Evolutionary conservation across 2,329 filamentous ascomycete genomes (phyloP), one percentile per base, ranked within the genome.

Genomic region (Penicillium brevicompactum): DNA sequence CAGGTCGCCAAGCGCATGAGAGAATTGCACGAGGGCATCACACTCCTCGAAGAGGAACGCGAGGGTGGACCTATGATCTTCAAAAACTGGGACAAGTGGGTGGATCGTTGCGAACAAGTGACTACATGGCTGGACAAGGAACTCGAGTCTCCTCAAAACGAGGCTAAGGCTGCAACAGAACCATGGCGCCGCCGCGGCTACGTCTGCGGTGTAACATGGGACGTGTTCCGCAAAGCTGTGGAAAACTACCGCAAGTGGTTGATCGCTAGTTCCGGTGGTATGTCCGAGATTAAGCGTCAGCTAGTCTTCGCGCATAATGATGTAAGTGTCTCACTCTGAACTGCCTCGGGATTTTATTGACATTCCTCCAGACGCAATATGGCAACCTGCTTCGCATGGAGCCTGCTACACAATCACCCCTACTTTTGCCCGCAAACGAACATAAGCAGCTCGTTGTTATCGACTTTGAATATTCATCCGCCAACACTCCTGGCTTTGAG

Each of bases 251-350:
- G 92, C 14, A 77, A 79, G 18, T 89, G 88, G 80, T 76, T 97
- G n/a, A 77, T 87, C 49, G 80, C 83, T 38, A 83, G 85, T 65
- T 94, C 92, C 72, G 89, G 88, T 38, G 86, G 86, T 1, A 70
- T 79, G 4, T 76, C 84, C 32, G 84, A 83, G 46, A 81, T 97
- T 53, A 88, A 88, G 49, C 83, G 90, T 45, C 82, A 85, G 51
- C 83, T 99, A 10, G 87, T 97, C 0, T 99, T 99, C 80, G 91
- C 92, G n/a, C 94, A 99, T 73, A 97, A 96, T 67, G 94, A 99
- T 82, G 92, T 95, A 76, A 78, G 88, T 62, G 16, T 75, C 8
- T 41, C 1, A 14, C 21, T 32, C 14, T 44, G 5, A 10, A 48
- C 7, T 43, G 24, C 6, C 7, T 14, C 5, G 18, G n/a, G 55